Conservation (phyloP, 2,329 filamentous ascomycete genomes). For the Didymella sp. region DNA sequence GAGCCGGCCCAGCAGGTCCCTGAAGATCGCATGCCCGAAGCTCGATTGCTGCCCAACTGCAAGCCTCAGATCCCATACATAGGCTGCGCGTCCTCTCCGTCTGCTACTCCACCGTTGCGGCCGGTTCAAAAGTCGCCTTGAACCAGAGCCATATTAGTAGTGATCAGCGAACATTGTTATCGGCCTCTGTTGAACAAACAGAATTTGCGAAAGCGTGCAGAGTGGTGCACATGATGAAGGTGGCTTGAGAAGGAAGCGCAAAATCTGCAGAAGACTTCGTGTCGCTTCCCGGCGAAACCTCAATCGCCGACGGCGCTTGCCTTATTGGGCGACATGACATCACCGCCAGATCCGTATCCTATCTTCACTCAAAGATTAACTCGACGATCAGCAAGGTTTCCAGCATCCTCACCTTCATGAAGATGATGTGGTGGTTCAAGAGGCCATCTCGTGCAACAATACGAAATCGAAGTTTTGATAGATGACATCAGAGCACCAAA, state of each 20-base stretch:
- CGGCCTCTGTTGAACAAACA: neutral
- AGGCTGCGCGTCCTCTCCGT: constrained; percentile 2
- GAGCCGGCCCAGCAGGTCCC: constrained; percentile 26
- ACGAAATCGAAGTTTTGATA: neutral
- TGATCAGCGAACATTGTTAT: neutral
- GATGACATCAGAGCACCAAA: neutral
- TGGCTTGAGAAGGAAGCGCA: constrained; percentile 9
- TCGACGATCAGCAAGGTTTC: neutral
- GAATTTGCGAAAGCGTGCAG: neutral
- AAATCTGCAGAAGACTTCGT: constrained; percentile 8
- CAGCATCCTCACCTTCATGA: neutral
- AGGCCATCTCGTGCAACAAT: neutral
- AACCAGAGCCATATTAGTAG: neutral
- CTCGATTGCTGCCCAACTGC: constrained; percentile 34
- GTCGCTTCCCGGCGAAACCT: constrained; percentile 12
- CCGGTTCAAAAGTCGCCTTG: neutral
- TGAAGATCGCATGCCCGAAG: constrained; percentile 14
- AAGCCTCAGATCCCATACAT: constrained; percentile 21
- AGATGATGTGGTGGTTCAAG: neutral
- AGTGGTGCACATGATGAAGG: constrained; percentile 14
- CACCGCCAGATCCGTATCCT: neutral
- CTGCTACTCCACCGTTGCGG: neutral
- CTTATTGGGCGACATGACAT: constrained; percentile 23
- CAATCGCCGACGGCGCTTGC: constrained; percentile 2
- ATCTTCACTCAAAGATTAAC: neutral